phyloP scores from a whole-genome alignment of 2,329 filamentous ascomycete genomes.

The Talaromyces sp. region DNA sequence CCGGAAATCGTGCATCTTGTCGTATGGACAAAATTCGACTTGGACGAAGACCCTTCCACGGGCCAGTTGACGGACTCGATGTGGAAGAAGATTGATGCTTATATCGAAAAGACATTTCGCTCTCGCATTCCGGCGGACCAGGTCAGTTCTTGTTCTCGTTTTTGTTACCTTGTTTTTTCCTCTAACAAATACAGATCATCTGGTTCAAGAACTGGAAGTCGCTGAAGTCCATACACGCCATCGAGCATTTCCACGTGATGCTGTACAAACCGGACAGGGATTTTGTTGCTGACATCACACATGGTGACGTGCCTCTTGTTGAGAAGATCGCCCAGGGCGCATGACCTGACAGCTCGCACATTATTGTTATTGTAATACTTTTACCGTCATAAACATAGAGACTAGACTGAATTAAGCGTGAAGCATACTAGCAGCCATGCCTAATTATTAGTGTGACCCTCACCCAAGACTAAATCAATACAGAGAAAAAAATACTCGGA shows the following conservation, averaged over 20 bases:
- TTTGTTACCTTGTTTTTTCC: background rate
- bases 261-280: slow-evolving; percentile 66
- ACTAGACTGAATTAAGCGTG: background rate
- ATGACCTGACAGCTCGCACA: background rate
- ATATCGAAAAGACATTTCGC: slow-evolving; percentile 62
- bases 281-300: slow-evolving; percentile 66
- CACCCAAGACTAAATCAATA: background rate
- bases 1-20: slow-evolving; percentile 73
- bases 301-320: slow-evolving; percentile 64
- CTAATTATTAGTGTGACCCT: background rate
- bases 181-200: slow-evolving; percentile 45
- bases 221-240: slow-evolving; percentile 75
- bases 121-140: slow-evolving; percentile 36
- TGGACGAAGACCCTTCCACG: slow-evolving; percentile 61
- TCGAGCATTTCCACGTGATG: slow-evolving; percentile 97
- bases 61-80: slow-evolving; percentile 63
- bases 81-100: slow-evolving; percentile 62
- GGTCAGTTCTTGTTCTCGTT: slow-evolving; percentile 20
- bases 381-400: background rate
- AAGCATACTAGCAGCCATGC: background rate
- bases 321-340: slow-evolving; percentile 30
- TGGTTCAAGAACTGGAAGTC: slow-evolving; percentile 94
- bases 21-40: slow-evolving; percentile 84
- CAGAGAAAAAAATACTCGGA: background rate
- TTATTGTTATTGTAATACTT: background rate